phyloP scores from a whole-genome alignment of 805 yeast genomes.

The Lipomyces yamadae region DNA sequence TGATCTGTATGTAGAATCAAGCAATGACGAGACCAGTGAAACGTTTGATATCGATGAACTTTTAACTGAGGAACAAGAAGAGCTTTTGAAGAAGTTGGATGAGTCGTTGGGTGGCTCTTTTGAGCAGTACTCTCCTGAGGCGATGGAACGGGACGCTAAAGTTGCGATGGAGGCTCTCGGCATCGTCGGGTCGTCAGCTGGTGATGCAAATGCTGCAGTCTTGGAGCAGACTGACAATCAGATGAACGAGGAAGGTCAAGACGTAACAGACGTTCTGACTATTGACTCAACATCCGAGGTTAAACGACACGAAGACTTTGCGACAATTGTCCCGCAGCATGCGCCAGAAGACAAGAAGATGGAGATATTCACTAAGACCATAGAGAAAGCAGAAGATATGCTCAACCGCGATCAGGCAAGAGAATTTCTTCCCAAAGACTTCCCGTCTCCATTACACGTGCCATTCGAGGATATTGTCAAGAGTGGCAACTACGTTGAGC shows the following conservation, averaged over 20 bases:
- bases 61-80: background rate
- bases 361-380: slow-evolving; percentile 9
- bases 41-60: background rate
- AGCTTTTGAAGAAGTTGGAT: background rate
- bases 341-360: slow-evolving; percentile 6
- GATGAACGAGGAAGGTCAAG: background rate
- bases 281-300: background rate
- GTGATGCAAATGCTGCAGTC: background rate
- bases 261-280: background rate
- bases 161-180: background rate
- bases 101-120: background rate
- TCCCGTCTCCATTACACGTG: slow-evolving; percentile 8
- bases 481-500: background rate
- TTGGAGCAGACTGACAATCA: background rate
- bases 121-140: background rate
- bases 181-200: background rate
- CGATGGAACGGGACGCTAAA: background rate
- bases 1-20: background rate
- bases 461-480: slow-evolving; percentile 8
- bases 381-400: slow-evolving; percentile 13
- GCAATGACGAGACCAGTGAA: background rate
- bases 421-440: slow-evolving; percentile 11
- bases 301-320: background rate
- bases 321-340: background rate
- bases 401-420: slow-evolving; percentile 5